Base-by-base conservation (phyloP, 805 yeast species). In the Saccharomycopsis fibuligera region DNA sequence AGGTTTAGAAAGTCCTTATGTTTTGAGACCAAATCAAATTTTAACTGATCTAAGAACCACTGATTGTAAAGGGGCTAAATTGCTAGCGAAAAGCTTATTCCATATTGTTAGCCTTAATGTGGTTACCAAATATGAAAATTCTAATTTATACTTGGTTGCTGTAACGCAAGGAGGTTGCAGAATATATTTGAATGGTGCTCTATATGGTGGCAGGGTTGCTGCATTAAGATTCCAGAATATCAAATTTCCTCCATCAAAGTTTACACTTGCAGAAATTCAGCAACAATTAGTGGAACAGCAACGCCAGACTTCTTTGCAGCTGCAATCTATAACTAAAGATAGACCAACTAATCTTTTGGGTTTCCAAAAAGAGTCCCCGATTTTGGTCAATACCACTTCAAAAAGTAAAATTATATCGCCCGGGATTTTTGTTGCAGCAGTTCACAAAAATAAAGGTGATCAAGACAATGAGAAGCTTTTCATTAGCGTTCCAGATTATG, bases 141-240 rank as follows among this genome's bases (percentile, higher is more conserved):
- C 75, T 27, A 81, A 81, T 45, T 68, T 87, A 22, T 87, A 79
- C 59, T 66, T 89, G 47, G 80, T 89, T 44, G 95, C 95, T 0
- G 73, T 86, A 14, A 86, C 96, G 0, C 72, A 79, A 42, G 83
- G 81, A 53, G 96, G 97, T n/a, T 85, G 86, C 56, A 76, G 97
- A 56, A 69, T 89, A 23, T 81, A 78, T 53, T 61, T 72, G 48
- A 72, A 69, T 48, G 76, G 76, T 43, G 68, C 70, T 5, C 54
- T 64, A 3, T 60, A 65, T 17, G 53, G 63, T 16, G 56, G 62
- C 3, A 57, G 59, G 35, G 65, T 70, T 2, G 68, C 68, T 49
- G 73, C 73, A 2, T 55, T 72, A 42, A 66, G 74, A 57, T 53
- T 69, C 27, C 73, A 70, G 48, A 74, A 79, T 36, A 73, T 81